Evolutionary conservation across 108 stramenopile species (phyloP), one percentile per base, ranked within the genome.

Genomic region (Epipyxis sp.): DNA sequence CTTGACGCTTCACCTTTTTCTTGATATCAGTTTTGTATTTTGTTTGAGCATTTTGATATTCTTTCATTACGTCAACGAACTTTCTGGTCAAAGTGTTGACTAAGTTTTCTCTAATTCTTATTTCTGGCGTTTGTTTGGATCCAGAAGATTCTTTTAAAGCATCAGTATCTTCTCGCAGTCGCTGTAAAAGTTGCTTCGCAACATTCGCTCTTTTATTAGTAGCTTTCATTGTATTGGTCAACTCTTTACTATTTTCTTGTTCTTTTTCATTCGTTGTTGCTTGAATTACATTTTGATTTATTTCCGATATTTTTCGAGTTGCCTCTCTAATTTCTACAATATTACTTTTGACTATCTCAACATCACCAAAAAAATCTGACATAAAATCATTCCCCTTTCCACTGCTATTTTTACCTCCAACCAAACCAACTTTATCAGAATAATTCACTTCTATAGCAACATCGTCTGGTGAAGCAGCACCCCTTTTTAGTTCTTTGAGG

Each of bases 61-160:
- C 78, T 84, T 97, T 96, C 90, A 95, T 95, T 76, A 96, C 95
- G 82, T 97, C 95, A 61, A 97, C 92, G 79, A 99, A 99, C 76
- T 97, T 97, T 25, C 93, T 88, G 13, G 95, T 94, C 58, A 96
- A 82, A 0, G 98, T 97, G 79, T 92, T 96, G 34, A 86, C 83
- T 62, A 99, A 86, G 80, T 97, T 99, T 59, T 95, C 86, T 10
- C 87, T 78, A 29, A 88, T 86, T 6, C 87, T 69, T 0, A 87
- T 35, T 69, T 88, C 84, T 32, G 85, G 81, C 10, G 82, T 44
- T 2, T 82, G 80, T 10, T 78, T 77, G 37, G 57, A 37, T 6
- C 13, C 20, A 1, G 77, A 30, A 46, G 82, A 69, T 59, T 65
- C 79, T 78, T 86, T 85, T 41, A 86, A 16, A 13, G 35, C 35